These are phyloP conservation scores for Epichloe sibirici DNA, from an alignment of 2,329 filamentous ascomycete genomes.

Conservation along the genomic window DNA sequence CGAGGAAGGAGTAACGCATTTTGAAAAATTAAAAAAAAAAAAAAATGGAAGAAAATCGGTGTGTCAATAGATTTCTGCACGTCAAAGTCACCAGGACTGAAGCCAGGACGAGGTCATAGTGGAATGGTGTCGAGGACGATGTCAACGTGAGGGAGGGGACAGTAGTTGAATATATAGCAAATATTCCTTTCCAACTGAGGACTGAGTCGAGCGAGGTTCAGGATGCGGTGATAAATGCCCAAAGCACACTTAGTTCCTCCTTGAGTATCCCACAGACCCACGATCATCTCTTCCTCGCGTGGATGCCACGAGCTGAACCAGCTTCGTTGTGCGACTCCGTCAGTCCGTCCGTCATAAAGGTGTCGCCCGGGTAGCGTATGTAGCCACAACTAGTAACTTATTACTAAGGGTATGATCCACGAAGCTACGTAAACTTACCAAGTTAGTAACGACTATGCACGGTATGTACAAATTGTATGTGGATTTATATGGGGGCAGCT, in stretches of 20 bases:
- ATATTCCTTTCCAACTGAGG: background rate
- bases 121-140: background rate
- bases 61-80: background rate
- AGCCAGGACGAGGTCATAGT: background rate
- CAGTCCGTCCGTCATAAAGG: background rate
- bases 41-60: too few species aligned
- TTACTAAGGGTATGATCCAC: too few species aligned
- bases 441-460: too few species aligned
- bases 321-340: background rate
- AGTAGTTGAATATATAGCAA: background rate
- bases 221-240: background rate
- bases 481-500: too few species aligned
- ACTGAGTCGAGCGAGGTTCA: background rate
- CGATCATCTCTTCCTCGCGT: too few species aligned
- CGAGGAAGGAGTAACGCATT: constrained; percentile 18
- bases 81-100: constrained; percentile 1
- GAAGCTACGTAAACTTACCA: too few species aligned
- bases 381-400: too few species aligned
- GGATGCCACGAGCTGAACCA: background rate
- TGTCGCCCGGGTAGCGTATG: too few species aligned
- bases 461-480: too few species aligned
- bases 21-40: constrained; percentile 2
- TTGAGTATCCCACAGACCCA: too few species aligned
- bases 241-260: background rate
- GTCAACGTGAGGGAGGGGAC: background rate